Base-by-base conservation (phyloP, 495 filamentous ascomycete genomes). In the Trichoderma gamsii region DNA sequence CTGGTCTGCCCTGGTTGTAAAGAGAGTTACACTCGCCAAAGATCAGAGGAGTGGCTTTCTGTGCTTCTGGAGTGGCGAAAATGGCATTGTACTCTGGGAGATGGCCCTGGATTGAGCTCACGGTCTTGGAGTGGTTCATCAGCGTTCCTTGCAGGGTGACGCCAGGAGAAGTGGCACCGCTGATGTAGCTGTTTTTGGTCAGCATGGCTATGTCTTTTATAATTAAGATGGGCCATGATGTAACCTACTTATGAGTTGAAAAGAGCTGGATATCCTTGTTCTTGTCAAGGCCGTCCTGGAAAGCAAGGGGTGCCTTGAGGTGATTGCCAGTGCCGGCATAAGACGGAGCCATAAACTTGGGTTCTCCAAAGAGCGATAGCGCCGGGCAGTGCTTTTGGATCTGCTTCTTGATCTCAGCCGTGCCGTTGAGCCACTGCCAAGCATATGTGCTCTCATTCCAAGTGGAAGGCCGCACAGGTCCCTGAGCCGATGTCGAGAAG, bases 21-120 rank as follows among this genome's bases (percentile, higher is more conserved):
- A 90, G 80, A 4, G 83, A 86, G 75, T 89, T 90, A 43, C 81
- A 83, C 76, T 90, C 89, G 67, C 88, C 87, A 15, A 90, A 80
- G 69, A 89, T 85, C 71, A 86, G 88, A 2, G 79, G 80, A 27
- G 56, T 61, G 9, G 21, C 56, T 25, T 61, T 61, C 4, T 72
- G 72, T 11, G 79, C 72, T 12, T 83, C 69, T 64, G 75, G 75
- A 3, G 77, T 64, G n/a, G 70, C 29, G 13, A 74, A 67, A 41
- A 84, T 78, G 15, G 74, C 56, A 29, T 77, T 73, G 63, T 82
- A 82, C 25, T 86, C 80, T 21, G 78, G 72, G 11, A 79, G 68
- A 70, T 87, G 85, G 16, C 77, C 74, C 67, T 73, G 71, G 35
- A 88, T 79, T 56, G 80, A 84, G 12, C 76, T 69, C 1, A 81